These are phyloP conservation scores for Spatholobus suberectus DNA, from an alignment of 306 rosid species.

Conservation along the genomic window DNA sequence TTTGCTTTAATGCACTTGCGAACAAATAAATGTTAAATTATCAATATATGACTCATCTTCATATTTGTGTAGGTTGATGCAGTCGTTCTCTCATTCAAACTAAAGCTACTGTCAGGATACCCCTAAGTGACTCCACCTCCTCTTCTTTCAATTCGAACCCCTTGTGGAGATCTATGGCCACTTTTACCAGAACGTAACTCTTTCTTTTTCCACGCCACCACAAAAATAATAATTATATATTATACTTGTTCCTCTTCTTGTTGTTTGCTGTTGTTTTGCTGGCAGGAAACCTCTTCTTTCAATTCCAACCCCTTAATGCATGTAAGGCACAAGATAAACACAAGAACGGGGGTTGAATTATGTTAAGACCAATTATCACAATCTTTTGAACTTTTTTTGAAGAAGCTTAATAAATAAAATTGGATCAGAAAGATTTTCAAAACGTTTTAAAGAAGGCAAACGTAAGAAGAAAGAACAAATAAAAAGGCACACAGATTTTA, in stretches of 20 bases:
- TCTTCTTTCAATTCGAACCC: slow-evolving; percentile 51
- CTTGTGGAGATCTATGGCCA: slow-evolving; percentile 66
- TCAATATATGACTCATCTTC: slow-evolving; percentile 17
- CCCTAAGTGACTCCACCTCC: slow-evolving; percentile 44
- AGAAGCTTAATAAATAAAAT: too few species aligned
- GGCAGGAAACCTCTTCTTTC: slow-evolving; percentile 43
- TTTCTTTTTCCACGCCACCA: neutral
- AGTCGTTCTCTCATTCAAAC: slow-evolving; percentile 61
- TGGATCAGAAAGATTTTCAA: too few species aligned
- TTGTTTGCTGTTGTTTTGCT: neutral
- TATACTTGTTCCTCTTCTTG: neutral
- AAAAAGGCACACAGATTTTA: too few species aligned
- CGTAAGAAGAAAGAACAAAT: too few species aligned
- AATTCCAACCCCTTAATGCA: too few species aligned
- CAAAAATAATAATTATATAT: neutral
- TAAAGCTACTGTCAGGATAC: slow-evolving; percentile 54
- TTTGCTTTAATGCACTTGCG: neutral
- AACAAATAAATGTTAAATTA: slow-evolving; percentile 2
- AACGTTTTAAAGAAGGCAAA: too few species aligned
- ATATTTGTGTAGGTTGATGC: slow-evolving; percentile 79
- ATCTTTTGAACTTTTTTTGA: too few species aligned
- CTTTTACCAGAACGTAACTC: slow-evolving; percentile 52
- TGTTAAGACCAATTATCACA: too few species aligned
- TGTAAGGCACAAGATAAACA: too few species aligned
- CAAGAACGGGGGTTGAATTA: too few species aligned